These are phyloP conservation scores for Metschnikowia dekortorum DNA, from an alignment of 805 yeast species.

Conservation along the genomic window DNA sequence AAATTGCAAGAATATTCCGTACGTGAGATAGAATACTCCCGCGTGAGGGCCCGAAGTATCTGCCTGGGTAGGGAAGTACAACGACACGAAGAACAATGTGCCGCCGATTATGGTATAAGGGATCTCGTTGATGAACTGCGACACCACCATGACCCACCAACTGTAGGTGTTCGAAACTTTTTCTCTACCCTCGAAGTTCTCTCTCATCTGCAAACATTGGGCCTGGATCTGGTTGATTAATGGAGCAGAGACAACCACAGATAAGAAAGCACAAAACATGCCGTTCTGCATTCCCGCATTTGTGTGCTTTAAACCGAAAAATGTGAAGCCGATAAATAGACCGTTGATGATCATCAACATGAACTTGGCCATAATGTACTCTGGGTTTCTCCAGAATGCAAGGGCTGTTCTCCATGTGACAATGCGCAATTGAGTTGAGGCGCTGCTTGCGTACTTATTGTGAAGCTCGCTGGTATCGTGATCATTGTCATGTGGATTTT, in stretches of 20 bases:
- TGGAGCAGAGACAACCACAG: constrained; percentile 55
- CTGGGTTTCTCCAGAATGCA: constrained; percentile 17
- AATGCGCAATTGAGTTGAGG: constrained; percentile 6
- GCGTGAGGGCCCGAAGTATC: constrained; percentile 21
- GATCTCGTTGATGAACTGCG: constrained; percentile 53
- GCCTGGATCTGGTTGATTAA: constrained; percentile 60
- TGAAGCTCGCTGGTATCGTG: constrained; percentile 5
- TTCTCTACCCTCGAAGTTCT: constrained; percentile 66
- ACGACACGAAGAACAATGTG: constrained; percentile 33
- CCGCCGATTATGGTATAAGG: constrained; percentile 46
- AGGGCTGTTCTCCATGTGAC: constrained; percentile 10
- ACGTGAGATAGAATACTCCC: constrained; percentile 42
- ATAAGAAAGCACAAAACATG: constrained; percentile 50
- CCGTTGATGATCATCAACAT: constrained; percentile 34
- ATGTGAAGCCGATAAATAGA: constrained; percentile 40
- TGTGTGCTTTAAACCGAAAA: constrained; percentile 17
- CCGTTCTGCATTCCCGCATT: constrained; percentile 29
- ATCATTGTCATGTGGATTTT: constrained; percentile 1
- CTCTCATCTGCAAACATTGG: constrained; percentile 53
- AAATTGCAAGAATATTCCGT: constrained; percentile 44
- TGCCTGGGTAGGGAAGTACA: constrained; percentile 33
- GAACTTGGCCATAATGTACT: constrained; percentile 15
- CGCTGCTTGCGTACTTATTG: constrained; percentile 9
- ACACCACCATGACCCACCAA: constrained; percentile 56
- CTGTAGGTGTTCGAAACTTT: constrained; percentile 67